These are phyloP conservation scores for Dalechampia spathulata DNA, from an alignment of 441 rosid species.

Conservation along the genomic window DNA sequence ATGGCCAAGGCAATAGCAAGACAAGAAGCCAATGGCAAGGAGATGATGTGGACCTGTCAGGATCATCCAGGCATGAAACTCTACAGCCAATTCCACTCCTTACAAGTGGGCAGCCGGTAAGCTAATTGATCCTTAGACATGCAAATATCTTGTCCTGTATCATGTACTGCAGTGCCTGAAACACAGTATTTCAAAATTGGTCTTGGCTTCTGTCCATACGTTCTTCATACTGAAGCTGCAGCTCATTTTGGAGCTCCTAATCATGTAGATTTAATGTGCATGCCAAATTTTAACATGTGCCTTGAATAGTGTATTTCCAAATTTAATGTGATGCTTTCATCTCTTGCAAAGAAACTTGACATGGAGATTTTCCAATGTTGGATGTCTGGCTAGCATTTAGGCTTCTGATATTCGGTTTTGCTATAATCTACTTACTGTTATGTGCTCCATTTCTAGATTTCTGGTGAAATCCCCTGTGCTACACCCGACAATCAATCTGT, in stretches of 20 bases:
- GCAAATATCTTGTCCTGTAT: neutral
- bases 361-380: neutral
- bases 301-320: neutral
- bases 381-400: neutral
- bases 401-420: constrained; percentile 2
- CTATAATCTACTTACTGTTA: constrained; percentile 4
- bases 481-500: constrained; percentile 86
- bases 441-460: constrained; percentile 41
- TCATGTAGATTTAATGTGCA: neutral
- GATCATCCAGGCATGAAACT: constrained; percentile 86
- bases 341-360: constrained; percentile 1
- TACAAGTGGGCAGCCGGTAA: constrained; percentile 74
- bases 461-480: constrained; percentile 83
- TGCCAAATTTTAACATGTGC: neutral
- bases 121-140: constrained; percentile 14
- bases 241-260: neutral
- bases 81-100: constrained; percentile 88
- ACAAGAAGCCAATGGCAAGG: constrained; percentile 69
- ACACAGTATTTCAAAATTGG: neutral
- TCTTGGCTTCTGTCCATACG: too few relatives aligned
- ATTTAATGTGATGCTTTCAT: neutral
- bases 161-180: neutral
- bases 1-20: constrained; percentile 52
- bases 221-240: neutral
- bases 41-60: constrained; percentile 71